These are phyloP conservation scores for Trichoderma gracile DNA, from an alignment of 2,329 filamentous ascomycete species.

Conservation along the genomic window DNA sequence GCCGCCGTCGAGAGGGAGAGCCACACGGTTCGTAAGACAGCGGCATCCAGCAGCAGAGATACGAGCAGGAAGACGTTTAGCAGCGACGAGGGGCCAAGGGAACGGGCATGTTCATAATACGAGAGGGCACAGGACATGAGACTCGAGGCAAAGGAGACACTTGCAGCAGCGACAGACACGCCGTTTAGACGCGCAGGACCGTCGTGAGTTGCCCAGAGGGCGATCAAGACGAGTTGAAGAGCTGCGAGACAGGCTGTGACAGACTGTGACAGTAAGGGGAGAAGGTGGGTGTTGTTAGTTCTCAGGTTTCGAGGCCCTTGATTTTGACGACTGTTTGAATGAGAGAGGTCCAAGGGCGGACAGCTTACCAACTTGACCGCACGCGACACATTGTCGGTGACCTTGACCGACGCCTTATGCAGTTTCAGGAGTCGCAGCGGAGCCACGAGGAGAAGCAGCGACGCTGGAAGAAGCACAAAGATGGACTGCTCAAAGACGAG, in stretches of 20 bases:
- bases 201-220: constrained; percentile 36
- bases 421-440: constrained; percentile 38
- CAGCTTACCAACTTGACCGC: constrained; percentile 35
- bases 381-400: constrained; percentile 33
- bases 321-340: not conserved
- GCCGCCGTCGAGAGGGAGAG: constrained; percentile 28
- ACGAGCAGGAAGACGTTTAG: constrained; percentile 40
- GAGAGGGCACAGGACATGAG: constrained; percentile 35
- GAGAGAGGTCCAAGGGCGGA: not conserved
- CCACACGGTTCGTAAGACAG: constrained; percentile 36
- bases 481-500: constrained; percentile 48
- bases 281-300: not conserved
- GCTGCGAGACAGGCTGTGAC: constrained; percentile 34
- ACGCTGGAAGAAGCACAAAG: constrained; percentile 38
- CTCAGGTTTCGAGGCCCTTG: not conserved
- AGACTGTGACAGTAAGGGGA: constrained; percentile 27
- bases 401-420: constrained; percentile 32
- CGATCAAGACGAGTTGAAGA: constrained; percentile 39
- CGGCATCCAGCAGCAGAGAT: constrained; percentile 39
- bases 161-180: constrained; percentile 37
- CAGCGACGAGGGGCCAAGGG: constrained; percentile 37
- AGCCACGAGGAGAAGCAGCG: constrained; percentile 36
- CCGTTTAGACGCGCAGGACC: constrained; percentile 30
- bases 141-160: constrained; percentile 32
- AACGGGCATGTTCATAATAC: constrained; percentile 36